phyloP scores from a whole-genome alignment of 2,329 filamentous ascomycete genomes.

The Aureobasidium sp. region DNA sequence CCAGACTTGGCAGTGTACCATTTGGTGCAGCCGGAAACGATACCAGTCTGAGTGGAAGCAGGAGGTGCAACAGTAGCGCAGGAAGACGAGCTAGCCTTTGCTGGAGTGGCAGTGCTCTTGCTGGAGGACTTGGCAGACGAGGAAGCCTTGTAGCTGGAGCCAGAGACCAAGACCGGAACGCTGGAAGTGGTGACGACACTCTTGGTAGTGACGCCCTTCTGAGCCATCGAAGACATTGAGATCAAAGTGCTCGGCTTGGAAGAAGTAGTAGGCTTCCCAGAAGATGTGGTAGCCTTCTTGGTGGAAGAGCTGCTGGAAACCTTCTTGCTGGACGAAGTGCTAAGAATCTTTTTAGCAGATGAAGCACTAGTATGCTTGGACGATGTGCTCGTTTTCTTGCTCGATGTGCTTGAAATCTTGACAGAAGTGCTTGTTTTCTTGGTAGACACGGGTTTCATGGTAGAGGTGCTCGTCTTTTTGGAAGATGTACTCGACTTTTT shows the following conservation, averaged over 20 bases:
- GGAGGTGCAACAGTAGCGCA: slow-evolving; percentile 18
- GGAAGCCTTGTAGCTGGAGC: neutral
- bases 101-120: slow-evolving; percentile 1
- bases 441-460: neutral
- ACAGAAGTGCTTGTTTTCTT: neutral
- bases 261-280: neutral
- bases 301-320: neutral
- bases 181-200: neutral
- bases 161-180: neutral
- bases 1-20: slow-evolving; percentile 22
- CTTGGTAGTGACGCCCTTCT: neutral
- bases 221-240: neutral
- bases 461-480: slow-evolving; percentile 9
- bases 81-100: slow-evolving; percentile 9
- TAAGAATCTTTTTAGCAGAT: neutral
- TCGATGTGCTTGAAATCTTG: neutral
- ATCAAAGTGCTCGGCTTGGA: neutral
- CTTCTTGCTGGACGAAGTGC: neutral
- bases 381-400: slow-evolving; percentile 5
- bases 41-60: slow-evolving; percentile 21
- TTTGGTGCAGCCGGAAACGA: slow-evolving; percentile 22
- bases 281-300: neutral
- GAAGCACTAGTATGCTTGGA: slow-evolving; percentile 11
- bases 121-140: neutral
- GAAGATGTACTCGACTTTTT: slow-evolving; percentile 7